Percentiles rank a stretch among this genome's conserved stretches.
phyloP scores from a whole-genome alignment of 1,139 yeast genomes.

The Candida labiduridarum region DNA sequence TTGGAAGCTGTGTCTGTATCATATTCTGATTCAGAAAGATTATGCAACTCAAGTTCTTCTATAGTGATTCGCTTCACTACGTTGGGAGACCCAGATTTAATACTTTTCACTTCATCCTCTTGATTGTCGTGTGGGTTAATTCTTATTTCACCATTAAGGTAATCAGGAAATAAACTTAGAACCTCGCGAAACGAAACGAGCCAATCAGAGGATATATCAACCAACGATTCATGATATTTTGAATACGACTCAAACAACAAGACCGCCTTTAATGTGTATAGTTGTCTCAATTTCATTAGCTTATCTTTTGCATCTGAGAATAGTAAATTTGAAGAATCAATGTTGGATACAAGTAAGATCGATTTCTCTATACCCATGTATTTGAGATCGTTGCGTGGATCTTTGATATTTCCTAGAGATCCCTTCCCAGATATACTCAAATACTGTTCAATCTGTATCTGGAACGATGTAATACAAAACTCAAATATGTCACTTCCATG shows the following conservation, averaged over 20 bases:
- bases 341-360: constrained; percentile 31
- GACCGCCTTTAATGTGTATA: constrained; percentile 35
- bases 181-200: constrained; percentile 38
- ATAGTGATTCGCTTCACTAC: constrained; percentile 30
- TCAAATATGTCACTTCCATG: constrained; percentile 32
- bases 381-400: constrained; percentile 32
- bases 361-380: constrained; percentile 41
- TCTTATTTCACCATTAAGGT: constrained; percentile 30
- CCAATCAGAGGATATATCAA: constrained; percentile 49
- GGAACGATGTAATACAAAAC: constrained; percentile 33
- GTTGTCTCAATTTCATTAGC: constrained; percentile 33
- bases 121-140: constrained; percentile 7
- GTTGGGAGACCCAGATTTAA: constrained; percentile 23
- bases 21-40: constrained; percentile 16
- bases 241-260: constrained; percentile 37
- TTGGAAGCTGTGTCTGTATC: constrained; percentile 32
- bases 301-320: constrained; percentile 27
- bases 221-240: constrained; percentile 44
- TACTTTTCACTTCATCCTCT: constrained; percentile 1
- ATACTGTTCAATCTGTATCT: constrained; percentile 45
- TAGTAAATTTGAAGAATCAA: constrained; percentile 20
- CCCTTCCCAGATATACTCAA: constrained; percentile 28
- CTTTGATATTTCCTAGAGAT: constrained; percentile 22
- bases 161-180: constrained; percentile 42
- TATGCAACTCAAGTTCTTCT: constrained; percentile 24